Evolutionary conservation across 139 green algal genomes (phyloP), one percentile per base, ranked within the genome.

Genomic region (Nannochloris sp.): DNA sequence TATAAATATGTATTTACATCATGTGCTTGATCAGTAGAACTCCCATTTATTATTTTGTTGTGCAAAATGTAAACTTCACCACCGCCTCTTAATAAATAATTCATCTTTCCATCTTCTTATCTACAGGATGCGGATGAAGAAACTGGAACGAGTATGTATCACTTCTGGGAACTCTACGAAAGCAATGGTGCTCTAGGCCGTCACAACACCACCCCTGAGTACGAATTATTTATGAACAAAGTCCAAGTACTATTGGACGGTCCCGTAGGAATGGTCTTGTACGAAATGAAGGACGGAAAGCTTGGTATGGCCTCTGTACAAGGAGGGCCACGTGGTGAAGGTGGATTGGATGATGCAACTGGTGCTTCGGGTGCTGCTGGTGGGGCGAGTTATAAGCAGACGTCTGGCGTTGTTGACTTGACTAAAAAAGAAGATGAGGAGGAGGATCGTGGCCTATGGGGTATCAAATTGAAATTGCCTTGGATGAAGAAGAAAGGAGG

Each of bases 311-410:
- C 51, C 0, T 62, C 39, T 14, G 63, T 92, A 24, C 71, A 82
- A 39, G 77, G 74, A 77, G 85, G 84, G 81, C 75, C 78, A 24
- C 81, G 81, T 67, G 76, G 76, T 0, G 86, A 92, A 72, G 86
- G 86, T 32, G 86, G 86, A 14, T 74, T 92, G 44, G 86, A 92
- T 61, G 86, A 92, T 65, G 86, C 86, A 4, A 89, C 86, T 4
- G 86, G 86, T 4, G 83, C 85, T 39, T 75, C 67, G 31, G 76
- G 75, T 4, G 61, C 71, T 30, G 72, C 60, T 25, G 68, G 81
- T 24, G 81, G 73, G n/a, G 77, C 81, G 2, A 64, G 67, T 42
- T 72, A 77, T 29, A 78, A 76, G 60, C 81, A 88, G 67, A 83
- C 75, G 12, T 76, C 68, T 3, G 61, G 39, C 6, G 60, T 45